Conservation (phyloP, 805 yeast species). For the Aciculoconidium aculeatum region DNA sequence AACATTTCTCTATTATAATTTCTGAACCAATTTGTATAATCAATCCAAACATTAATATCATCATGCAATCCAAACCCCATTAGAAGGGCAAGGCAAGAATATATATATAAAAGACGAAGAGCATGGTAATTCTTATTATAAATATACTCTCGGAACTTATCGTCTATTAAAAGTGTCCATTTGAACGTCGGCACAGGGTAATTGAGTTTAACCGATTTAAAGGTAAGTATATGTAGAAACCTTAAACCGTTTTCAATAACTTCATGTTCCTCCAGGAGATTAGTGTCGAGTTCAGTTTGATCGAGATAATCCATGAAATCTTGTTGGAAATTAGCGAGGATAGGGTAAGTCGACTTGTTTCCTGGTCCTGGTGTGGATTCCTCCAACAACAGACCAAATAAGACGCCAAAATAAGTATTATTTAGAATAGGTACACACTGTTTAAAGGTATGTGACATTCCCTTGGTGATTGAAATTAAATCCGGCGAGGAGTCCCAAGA, state of each 20-base stretch:
- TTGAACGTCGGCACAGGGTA: conserved; percentile 29
- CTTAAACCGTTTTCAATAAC: conserved; percentile 5
- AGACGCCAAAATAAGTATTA: background rate
- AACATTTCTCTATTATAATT: conserved; percentile 7
- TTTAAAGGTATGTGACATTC: conserved; percentile 9
- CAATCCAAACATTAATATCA: conserved; percentile 23
- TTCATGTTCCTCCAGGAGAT: conserved; percentile 4
- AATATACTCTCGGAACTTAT: conserved; percentile 14
- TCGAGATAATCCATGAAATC: too few relatives aligned
- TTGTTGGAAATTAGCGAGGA: background rate
- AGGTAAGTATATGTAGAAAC: conserved; percentile 11
- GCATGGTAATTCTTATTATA: conserved; percentile 20
- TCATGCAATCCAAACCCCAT: conserved; percentile 17
- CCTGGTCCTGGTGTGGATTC: background rate
- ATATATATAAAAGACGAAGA: conserved; percentile 18
- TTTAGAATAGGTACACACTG: background rate
- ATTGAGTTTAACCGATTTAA: conserved; percentile 11
- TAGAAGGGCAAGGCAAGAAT: conserved; percentile 14
- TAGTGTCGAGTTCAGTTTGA: too few relatives aligned
- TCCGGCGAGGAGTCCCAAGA: conserved; percentile 18
- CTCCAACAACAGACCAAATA: conserved; percentile 2
- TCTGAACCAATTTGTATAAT: conserved; percentile 17
- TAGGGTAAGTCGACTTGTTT: conserved; percentile 1
- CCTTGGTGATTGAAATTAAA: conserved; percentile 15
- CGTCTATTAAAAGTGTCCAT: conserved; percentile 17